A percentile compares a stretch with the other conserved stretches of the same genome.
These are phyloP conservation scores for Zygosaccharomyces pseudorouxii DNA, from an alignment of 805 yeast species.

Conservation along the genomic window DNA sequence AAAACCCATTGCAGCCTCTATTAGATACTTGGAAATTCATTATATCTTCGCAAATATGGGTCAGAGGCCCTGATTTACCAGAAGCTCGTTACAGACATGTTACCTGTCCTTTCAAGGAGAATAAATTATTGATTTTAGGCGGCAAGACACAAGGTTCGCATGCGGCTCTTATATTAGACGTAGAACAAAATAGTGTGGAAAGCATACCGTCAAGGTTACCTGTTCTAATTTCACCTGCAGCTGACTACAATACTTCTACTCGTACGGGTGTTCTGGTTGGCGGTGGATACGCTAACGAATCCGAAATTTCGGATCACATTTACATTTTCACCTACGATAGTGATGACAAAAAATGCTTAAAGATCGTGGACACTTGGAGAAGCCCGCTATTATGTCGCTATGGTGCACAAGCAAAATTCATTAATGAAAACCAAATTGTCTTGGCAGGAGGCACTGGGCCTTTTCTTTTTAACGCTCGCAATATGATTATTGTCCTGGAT, in stretches of 20 bases:
- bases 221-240: conserved; percentile 27
- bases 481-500: conserved; percentile 39
- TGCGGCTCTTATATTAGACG: conserved; percentile 20
- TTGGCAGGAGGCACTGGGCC: conserved; percentile 58
- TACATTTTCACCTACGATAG: conserved; percentile 29
- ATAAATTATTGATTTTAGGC: conserved; percentile 46
- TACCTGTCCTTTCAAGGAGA: conserved; percentile 31
- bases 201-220: background rate
- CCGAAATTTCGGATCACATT: conserved; percentile 30
- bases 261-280: conserved; percentile 23
- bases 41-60: conserved; percentile 38
- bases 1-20: conserved; percentile 49
- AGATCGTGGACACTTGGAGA: conserved; percentile 15
- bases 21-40: conserved; percentile 42
- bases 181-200: background rate
- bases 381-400: conserved; percentile 42
- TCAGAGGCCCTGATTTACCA: conserved; percentile 37
- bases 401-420: conserved; percentile 42
- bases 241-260: conserved; percentile 14
- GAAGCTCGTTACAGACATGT: conserved; percentile 50
- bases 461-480: conserved; percentile 32
- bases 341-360: conserved; percentile 6
- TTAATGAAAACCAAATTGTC: conserved; percentile 36
- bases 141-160: conserved; percentile 36
- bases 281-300: conserved; percentile 25